A percentile compares a stretch with the other conserved stretches of the same genome.
Conservation (phyloP, 345 rosid genomes). For the Gossypium herbaceum region DNA sequence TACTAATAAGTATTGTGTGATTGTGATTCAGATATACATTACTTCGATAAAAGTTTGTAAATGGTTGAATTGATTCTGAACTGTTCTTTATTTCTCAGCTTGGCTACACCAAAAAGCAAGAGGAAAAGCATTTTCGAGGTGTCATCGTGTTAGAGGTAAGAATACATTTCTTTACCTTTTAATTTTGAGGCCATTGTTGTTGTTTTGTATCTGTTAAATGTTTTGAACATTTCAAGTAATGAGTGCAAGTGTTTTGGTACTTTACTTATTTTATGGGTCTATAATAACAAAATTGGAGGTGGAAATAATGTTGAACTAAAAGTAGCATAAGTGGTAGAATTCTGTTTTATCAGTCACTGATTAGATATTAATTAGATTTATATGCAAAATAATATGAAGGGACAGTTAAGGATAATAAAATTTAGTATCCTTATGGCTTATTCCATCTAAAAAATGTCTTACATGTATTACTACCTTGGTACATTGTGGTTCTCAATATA, state of each 20-base stretch:
- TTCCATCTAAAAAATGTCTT: neutral
- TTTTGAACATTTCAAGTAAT: neutral
- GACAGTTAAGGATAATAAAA: neutral
- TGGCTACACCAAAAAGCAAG: slow-evolving; percentile 91
- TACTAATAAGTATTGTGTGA: neutral
- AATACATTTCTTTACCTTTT: neutral
- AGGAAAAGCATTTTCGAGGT: slow-evolving; percentile 88
- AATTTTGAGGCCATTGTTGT: neutral
- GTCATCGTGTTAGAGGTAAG: slow-evolving; percentile 78
- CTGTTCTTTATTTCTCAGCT: slow-evolving; percentile 42
- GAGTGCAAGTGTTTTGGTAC: neutral
- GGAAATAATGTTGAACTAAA: neutral
- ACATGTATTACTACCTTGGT: neutral
- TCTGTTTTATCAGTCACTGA: neutral
- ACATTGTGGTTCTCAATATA: neutral
- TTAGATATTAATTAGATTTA: neutral
- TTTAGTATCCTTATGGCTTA: neutral
- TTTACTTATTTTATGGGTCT: neutral
- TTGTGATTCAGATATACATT: neutral
- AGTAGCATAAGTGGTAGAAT: neutral
- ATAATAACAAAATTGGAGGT: neutral
- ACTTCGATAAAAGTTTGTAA: neutral
- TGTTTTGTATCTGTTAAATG: neutral
- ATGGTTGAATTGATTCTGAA: slow-evolving; percentile 8
- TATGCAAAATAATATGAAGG: neutral